These are phyloP conservation scores for Picea abies DNA, from an alignment of 83 land plant species.

Conservation along the genomic window DNA sequence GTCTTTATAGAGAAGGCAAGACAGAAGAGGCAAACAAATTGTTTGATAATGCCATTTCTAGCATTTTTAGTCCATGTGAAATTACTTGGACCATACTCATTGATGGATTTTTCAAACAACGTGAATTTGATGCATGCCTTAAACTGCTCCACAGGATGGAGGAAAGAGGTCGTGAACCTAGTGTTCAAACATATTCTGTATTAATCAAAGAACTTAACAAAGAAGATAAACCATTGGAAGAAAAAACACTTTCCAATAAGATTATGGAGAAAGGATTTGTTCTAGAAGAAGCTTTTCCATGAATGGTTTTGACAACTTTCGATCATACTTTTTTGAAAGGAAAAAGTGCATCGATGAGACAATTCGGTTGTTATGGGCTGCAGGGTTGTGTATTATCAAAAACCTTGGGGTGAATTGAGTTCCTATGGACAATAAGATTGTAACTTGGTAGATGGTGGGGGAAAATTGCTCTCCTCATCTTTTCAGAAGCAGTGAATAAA, in stretches of 20 bases:
- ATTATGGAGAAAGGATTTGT: neutral
- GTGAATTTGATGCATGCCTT: slow-evolving; percentile 30
- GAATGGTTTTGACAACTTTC: too few species aligned
- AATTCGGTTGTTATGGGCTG: too few species aligned
- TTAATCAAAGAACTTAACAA: slow-evolving; percentile 39
- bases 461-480: too few species aligned
- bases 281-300: slow-evolving; percentile 11
- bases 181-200: slow-evolving; percentile 30
- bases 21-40: slow-evolving; percentile 21
- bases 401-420: too few species aligned
- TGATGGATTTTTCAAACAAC: slow-evolving; percentile 56
- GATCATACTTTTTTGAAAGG: too few species aligned
- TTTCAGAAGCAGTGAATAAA: too few species aligned
- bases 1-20: slow-evolving; percentile 29
- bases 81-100: neutral
- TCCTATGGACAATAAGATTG: too few species aligned
- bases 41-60: too few species aligned
- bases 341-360: too few species aligned
- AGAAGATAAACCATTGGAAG: slow-evolving; percentile 17
- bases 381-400: too few species aligned
- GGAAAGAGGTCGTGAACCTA: slow-evolving; percentile 26
- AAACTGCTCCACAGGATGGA: neutral
- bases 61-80: too few species aligned
- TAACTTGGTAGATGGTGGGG: too few species aligned
- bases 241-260: slow-evolving; percentile 7